These are phyloP conservation scores for Coix lacrymajobi DNA, from an alignment of 176 grass and related monocot species.

Conservation along the genomic window DNA sequence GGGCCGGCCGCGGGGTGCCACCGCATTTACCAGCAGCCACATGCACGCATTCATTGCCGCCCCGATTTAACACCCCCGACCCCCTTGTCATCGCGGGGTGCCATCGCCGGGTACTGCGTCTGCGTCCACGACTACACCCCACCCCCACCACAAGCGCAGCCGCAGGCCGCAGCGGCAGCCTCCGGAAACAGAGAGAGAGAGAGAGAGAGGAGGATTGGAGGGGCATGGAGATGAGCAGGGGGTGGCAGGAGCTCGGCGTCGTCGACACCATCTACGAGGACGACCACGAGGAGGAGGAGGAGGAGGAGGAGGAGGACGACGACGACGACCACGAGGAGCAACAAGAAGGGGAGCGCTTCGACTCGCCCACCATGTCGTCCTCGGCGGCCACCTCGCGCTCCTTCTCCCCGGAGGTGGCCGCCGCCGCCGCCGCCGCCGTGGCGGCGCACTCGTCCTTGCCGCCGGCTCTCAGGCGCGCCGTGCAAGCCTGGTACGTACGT, in stretches of 20 bases:
- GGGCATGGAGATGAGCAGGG: slow-evolving; percentile 51
- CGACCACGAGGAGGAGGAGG: slow-evolving; percentile 58
- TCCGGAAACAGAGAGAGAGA: not conserved
- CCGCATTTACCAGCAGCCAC: slow-evolving; percentile 76
- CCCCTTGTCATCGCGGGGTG: slow-evolving; percentile 17
- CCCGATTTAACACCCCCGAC: slow-evolving; percentile 44
- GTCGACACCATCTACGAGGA: slow-evolving; percentile 98
- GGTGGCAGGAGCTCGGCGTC: slow-evolving; percentile 79
- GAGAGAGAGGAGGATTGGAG: no score
- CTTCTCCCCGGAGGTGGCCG: not conserved
- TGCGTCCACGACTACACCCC: not conserved
- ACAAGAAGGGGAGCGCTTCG: slow-evolving; percentile 46
- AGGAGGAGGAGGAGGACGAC: slow-evolving; percentile 52
- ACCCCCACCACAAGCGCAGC: not conserved
- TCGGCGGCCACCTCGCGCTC: slow-evolving; percentile 34
- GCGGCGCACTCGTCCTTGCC: slow-evolving; percentile 22
- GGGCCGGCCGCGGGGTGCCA: slow-evolving; percentile 21
- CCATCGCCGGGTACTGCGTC: slow-evolving; percentile 16
- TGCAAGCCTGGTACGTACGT: slow-evolving; percentile 51
- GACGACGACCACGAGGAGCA: slow-evolving; percentile 19
- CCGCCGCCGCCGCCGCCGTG: not conserved
- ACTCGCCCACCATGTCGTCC: slow-evolving; percentile 45
- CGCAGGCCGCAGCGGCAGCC: not conserved
- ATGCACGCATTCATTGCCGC: slow-evolving; percentile 89
- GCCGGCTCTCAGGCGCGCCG: slow-evolving; percentile 42